Evolutionary conservation across 2,329 filamentous ascomycete genomes (phyloP), one percentile per base, ranked within the genome.

Genomic region (Fusarium praegraminearum): DNA sequence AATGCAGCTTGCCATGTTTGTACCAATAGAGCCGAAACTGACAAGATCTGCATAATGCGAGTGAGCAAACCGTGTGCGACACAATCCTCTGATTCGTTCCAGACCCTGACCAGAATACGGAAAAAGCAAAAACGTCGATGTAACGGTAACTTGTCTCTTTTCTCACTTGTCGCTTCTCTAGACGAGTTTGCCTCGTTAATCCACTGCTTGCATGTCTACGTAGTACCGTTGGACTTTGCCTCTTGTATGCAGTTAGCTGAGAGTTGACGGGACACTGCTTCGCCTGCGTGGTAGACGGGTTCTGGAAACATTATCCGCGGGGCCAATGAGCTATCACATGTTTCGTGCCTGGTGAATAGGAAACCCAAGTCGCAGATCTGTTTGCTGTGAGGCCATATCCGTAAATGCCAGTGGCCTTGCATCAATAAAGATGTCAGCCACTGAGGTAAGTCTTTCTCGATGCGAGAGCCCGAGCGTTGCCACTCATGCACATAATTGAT

Each of bases 121-220:
- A 52, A 52, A 51, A 52, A 52, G 49, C 49, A 52, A 52, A 52
- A 20, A 30, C 13, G 13, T 28, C 35, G 18, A 52, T 52, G 49
- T 52, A 52, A 52, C 49, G n/a, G 28, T 35, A 32, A 46, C 44
- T 32, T 46, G 43, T 45, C 43, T 45, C 43, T 45, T 51, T 9
- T 33, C 35, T 52, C 49, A 52, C 24, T 41, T 30, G 22, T 52
- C 49, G 20, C 7, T 40, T 52, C 5, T 52, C 13, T 20, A 13
- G 7, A 13, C n/a, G 43, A 22, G 28, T 30, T 52, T 52, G 49
- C 49, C 35, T 26, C 35, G 15, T 15, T 52, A 13, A 8, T 24
- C 38, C 24, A 20, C 35, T 52, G 22, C 40, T 30, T 18, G 35
- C 13, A 36, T 41, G 24, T 16, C 11, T 28, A 24, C 24, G 24